Conservation (phyloP, 2,329 filamentous ascomycete genomes). For the Tolypocladium ovalisporum region DNA sequence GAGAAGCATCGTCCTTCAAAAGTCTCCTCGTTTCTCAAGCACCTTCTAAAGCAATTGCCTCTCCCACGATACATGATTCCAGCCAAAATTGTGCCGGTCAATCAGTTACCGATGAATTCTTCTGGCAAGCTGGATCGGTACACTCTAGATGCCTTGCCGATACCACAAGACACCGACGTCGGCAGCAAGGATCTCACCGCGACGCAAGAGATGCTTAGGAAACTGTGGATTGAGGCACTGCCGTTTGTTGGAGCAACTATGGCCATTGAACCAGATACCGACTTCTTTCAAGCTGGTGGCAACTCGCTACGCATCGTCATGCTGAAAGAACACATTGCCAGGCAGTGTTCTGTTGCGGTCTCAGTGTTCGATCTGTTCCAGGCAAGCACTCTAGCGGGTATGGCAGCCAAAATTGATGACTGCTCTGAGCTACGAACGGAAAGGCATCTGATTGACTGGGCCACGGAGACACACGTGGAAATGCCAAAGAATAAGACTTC, state of each 20-base stretch:
- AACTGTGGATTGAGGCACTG: conserved; percentile 4
- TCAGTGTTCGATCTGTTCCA: conserved; percentile 24
- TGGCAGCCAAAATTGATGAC: conserved; percentile 21
- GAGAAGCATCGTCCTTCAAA: not conserved
- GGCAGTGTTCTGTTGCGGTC: conserved; percentile 17
- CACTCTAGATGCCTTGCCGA: conserved; percentile 11
- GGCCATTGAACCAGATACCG: conserved; percentile 10
- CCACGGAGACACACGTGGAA: conserved; percentile 8
- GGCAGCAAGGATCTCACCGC: conserved; percentile 6
- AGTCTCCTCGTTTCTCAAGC: conserved; percentile 4
- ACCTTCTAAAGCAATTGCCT: conserved; percentile 7
- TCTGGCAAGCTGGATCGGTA: conserved; percentile 21
- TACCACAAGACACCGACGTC: conserved; percentile 6
- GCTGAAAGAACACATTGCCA: conserved; percentile 22
- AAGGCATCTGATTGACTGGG: conserved; percentile 14
- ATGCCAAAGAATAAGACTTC: not conserved
- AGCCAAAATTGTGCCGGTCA: conserved; percentile 12
- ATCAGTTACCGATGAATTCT: conserved; percentile 16
- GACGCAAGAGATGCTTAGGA: conserved; percentile 6
- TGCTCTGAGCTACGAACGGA: conserved; percentile 1
- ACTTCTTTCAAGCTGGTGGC: conserved; percentile 31
- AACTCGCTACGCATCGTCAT: conserved; percentile 27
- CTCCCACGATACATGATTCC: conserved; percentile 26
- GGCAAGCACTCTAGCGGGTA: conserved; percentile 22
- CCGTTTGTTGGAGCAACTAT: not conserved